Evolutionary conservation across 768 basidiomycete genomes (phyloP), one percentile per base, ranked within the genome.

Genomic region (Suillus ampliporus): DNA sequence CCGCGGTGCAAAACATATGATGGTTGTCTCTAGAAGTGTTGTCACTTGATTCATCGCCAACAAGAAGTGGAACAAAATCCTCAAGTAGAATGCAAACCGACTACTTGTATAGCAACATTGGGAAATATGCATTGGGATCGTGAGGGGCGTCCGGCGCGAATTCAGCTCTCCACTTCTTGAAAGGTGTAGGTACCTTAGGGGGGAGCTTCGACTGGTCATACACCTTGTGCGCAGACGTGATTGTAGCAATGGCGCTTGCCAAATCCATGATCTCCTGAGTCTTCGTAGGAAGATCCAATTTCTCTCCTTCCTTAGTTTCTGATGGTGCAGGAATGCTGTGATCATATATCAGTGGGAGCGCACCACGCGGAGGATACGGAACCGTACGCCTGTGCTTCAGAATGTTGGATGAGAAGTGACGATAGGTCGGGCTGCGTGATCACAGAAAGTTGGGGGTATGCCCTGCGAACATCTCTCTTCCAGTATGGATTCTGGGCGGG

Each of bases 381-480:
- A 26, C 83, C 92, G 67, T 80, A 94, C 92, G 84, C 78, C 73
- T 80, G 83, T 34, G 80, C 71, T 60, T 81, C 79, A 7, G 92
- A 90, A 62, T 94, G 92, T 60, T 95, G 87, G 63, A 97, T 86
- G 50, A 98, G 83, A 64, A 98, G 78, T 28, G 85, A 79, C 1
- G 95, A 89, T 28, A 97, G 80, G 69, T 95, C 89, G 6, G 85
- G 72, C 78, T 98, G 95, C 5, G 93, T 92, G 62, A 98, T 83
- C 21, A 94, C 88, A 3, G 94, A 95, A 34, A 95, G 88, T 68
- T 90, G 92, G n/a, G 95, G 94, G 76, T 95, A 97, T 40, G 88
- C 87, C 57, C 95, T 88, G 61, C 95, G 89, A 69, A 96, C 92
- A 78, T 97, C 95, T 64, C 95, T 92, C 77, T 97, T 97, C 89